Percentiles rank a stretch among this genome's conserved stretches.
Conservation (phyloP, 805 yeast genomes). For the Myxozyma kluyveri region DNA sequence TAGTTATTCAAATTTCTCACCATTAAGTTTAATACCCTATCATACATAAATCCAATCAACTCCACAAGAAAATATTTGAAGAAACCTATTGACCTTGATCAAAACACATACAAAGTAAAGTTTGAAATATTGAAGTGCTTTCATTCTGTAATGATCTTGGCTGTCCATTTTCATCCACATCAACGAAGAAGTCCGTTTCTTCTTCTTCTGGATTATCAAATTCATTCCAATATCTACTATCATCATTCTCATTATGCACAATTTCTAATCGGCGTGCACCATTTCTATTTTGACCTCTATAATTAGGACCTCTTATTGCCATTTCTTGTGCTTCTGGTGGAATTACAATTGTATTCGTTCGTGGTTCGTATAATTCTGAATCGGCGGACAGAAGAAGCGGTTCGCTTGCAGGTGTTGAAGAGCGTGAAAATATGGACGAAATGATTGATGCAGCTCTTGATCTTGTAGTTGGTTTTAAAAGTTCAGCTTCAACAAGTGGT, state of each 20-base stretch:
- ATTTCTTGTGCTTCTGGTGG: slow-evolving; percentile 10
- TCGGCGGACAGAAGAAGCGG: neutral
- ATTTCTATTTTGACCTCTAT: slow-evolving; percentile 3
- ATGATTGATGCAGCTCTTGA: slow-evolving; percentile 11
- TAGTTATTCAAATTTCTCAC: no score
- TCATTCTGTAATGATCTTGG: no score
- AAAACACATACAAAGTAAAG: no score
- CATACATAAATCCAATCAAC: no score
- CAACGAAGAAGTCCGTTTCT: slow-evolving; percentile 34
- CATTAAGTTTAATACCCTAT: no score
- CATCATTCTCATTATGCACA: slow-evolving; percentile 17
- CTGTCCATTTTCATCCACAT: no score
- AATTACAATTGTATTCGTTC: no score
- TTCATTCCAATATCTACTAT: slow-evolving; percentile 61
- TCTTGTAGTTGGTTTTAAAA: neutral
- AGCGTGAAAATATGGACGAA: slow-evolving; percentile 10
- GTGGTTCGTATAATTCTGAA: no score
- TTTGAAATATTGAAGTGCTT: no score
- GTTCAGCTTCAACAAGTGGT: neutral
- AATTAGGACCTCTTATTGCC: slow-evolving; percentile 12
- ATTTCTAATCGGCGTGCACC: slow-evolving; percentile 7
- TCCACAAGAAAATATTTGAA: no score
- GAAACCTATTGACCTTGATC: no score
- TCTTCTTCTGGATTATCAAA: slow-evolving; percentile 61
- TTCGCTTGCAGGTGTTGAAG: slow-evolving; percentile 1